Conservation (phyloP, 805 yeast species). For the Pichia heedii region DNA sequence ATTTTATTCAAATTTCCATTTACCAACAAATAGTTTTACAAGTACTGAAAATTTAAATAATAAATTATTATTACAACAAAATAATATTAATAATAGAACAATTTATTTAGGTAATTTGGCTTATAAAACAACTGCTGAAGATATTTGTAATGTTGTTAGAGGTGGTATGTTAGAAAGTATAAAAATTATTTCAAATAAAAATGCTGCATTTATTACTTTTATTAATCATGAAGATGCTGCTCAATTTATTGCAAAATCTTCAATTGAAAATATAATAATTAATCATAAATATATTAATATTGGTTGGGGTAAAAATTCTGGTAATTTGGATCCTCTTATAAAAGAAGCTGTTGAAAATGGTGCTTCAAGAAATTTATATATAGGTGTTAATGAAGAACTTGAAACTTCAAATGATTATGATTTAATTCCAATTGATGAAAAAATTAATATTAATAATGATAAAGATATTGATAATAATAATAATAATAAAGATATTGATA, state of each 20-base stretch:
- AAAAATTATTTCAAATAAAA: constrained; percentile 39
- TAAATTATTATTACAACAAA: not conserved
- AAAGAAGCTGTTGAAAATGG: constrained; percentile 56
- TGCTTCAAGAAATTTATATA: constrained; percentile 69
- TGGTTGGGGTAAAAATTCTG: constrained; percentile 68
- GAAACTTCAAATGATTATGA: constrained; percentile 25
- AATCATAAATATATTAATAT: constrained; percentile 55
- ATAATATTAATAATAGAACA: constrained; percentile 47
- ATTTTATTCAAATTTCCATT: not conserved
- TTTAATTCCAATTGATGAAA: not conserved
- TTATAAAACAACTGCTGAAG: constrained; percentile 57
- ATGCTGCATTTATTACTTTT: constrained; percentile 62
- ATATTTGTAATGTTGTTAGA: constrained; percentile 64
- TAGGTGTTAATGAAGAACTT: constrained; percentile 45
- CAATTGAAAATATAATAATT: constrained; percentile 45
- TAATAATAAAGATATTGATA: constrained; percentile 13
- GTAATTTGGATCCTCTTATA: constrained; percentile 48
- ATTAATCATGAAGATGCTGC: constrained; percentile 56
- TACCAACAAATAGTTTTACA: too few species aligned
- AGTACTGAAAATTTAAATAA: too few species aligned
- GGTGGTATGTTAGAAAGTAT: constrained; percentile 68
- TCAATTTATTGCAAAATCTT: constrained; percentile 46
- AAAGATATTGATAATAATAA: not conserved
- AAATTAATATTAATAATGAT: not conserved
- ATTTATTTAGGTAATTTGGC: constrained; percentile 62